Evolutionary conservation across 352 stramenopile genomes (phyloP), one percentile per base, ranked within the genome.

Genomic region (Phytophthora rubi): DNA sequence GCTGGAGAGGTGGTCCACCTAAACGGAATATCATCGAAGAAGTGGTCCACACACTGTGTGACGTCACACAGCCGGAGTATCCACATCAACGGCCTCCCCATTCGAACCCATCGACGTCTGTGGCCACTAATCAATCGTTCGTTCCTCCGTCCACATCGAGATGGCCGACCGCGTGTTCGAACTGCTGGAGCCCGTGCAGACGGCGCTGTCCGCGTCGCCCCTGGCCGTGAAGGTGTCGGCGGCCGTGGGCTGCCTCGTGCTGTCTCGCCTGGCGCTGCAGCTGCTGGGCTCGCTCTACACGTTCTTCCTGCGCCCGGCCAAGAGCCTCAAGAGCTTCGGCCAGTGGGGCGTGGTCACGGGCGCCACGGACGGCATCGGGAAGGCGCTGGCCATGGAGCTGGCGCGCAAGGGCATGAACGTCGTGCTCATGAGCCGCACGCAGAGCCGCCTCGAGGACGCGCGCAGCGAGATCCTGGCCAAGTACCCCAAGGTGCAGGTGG

Each of bases 331-430:
- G 65, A 89, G 89, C 72, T 98, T 99, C 63, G 98, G 98, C 58
- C 85, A 98, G 79, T 99, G 98, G 96, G 97, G 95, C 33, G 90
- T 99, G 45, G 89, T 99, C 53, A 99, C 97, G 45, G 98, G 97
- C 57, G 97, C 97, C 42, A 99, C 90, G n/a, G 92, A 97, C 66
- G 93, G 93, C 70, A 97, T 97, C 66, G 93, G 92, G 71, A 97
- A 98, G 77, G 91, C 88, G 28, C 90, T 96, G 26, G 91, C 89
- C 53, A 84, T 99, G 67, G 93, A 99, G 73, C 85, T 99, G 23
- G 98, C 98, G 15, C 97, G 98, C 76, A 97, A 98, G 76, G 97
- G 97, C 32, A 90, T 99, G 76, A 99, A 98, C 75, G 83, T 99
- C 23, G 81, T 99, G 58, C 89, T 99, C 55, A 98, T 99, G 76